Base-by-base conservation (phyloP, 345 rosid genomes). In the Acer saccharum region DNA sequence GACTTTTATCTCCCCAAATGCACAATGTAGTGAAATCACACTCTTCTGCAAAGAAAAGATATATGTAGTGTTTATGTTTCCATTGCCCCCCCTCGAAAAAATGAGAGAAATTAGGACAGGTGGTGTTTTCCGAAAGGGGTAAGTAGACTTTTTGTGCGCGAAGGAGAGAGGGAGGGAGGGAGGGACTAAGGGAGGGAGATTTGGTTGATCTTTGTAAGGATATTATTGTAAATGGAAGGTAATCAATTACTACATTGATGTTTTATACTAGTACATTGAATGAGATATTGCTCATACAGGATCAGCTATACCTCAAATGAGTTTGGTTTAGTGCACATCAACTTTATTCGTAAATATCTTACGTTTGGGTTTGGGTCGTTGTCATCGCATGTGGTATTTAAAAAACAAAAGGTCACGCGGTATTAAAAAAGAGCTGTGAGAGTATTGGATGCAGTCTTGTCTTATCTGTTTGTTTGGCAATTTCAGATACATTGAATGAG, bases 151-250 rank as follows among this genome's bases (percentile, higher is more conserved):
- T 50, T 41, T 46, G 55, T 44, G 75, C 10, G 39, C 6, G 77
- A 54, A 29, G 46, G 54, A 25, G 27, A 1, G 27, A 25, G 27
- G 27, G 27, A 25, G 27, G 27, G 27, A 25, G 27, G 27, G 27
- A 25, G 27, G 27, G 27, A 25, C 1, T 1, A 1, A 25, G 27
- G 27, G 27, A 25, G 27, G 1, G 27, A 25, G 27, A 25, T 25
- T 25, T 32, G 35, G 35, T 32, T 4, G 35, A 32, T 32, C 35
- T 32, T 32, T 32, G 35, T 32, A 32, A 32, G 4, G 71, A 32
- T 32, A 66, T 70, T 77, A 69, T 72, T 83, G 86, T 83, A 83
- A 75, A 83, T 80, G 81, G 74, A 71, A 65, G 81, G 68, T 16
- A 68, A 17, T 57, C 68, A 71, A 32, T 48, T 29, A 44, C 55